Conservation (phyloP, 495 filamentous ascomycete species). For the Trichoderma virens region DNA sequence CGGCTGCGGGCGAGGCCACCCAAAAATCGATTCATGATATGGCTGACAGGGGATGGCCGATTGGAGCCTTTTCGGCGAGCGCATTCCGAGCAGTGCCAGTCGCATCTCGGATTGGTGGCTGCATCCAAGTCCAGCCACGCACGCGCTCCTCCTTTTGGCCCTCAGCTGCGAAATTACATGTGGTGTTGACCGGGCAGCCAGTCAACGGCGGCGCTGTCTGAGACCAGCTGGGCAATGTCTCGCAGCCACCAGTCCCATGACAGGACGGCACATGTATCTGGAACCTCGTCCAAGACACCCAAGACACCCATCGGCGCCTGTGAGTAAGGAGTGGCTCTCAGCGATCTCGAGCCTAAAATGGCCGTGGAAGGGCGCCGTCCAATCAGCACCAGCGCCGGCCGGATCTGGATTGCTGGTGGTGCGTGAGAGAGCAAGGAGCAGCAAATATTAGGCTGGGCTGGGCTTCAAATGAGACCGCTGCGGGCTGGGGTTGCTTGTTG, state of each 20-base stretch:
- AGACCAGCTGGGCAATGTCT: conserved; percentile 6
- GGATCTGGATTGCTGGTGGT: conserved; percentile 1
- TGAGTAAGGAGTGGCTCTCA: conserved; percentile 1
- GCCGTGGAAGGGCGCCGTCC: background rate
- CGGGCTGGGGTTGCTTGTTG: conserved; percentile 2
- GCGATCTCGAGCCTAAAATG: conserved; percentile 3
- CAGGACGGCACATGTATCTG: background rate
- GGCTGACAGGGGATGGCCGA: background rate
- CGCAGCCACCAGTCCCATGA: conserved; percentile 8
- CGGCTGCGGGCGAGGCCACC: background rate
- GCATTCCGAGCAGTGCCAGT: background rate
- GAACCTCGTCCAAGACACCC: background rate
- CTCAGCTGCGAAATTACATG: background rate
- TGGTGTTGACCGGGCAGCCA: background rate
- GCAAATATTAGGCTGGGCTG: background rate
- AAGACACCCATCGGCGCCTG: background rate
- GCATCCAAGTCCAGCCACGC: background rate
- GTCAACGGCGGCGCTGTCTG: background rate
- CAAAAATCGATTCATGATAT: background rate
- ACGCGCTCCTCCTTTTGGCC: background rate
- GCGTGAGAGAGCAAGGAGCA: background rate
- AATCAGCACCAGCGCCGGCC: background rate
- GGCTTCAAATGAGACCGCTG: background rate
- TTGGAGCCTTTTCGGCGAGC: background rate
- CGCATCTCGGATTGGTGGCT: background rate